Evolutionary conservation across 2,329 filamentous ascomycete genomes (phyloP).

Genomic region (Cytospora piceicola): DNA sequence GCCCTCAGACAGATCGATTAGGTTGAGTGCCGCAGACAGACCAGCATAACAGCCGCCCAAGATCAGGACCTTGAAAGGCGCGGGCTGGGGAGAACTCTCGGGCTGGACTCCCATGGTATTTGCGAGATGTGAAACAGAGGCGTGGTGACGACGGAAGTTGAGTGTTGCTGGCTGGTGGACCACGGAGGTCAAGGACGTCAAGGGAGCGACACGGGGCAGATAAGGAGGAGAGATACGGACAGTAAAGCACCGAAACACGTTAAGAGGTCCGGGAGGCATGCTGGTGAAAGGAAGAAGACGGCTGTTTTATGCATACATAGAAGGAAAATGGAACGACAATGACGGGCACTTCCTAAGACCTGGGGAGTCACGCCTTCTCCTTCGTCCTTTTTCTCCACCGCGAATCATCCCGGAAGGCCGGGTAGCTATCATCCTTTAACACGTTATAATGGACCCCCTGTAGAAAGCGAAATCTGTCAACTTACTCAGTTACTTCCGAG

Average conservation of each 20-base stretch:
- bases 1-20: slow-evolving; percentile 67
- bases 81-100: slow-evolving; percentile 6
- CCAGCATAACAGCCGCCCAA: slow-evolving; percentile 76
- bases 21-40: slow-evolving; percentile 66
- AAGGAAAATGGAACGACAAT: background rate
- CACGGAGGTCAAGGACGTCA: background rate
- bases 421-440: slow-evolving; percentile 1
- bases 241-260: background rate
- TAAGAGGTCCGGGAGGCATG: background rate
- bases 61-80: slow-evolving; percentile 62
- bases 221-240: background rate
- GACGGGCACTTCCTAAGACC: background rate
- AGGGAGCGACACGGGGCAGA: background rate
- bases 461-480: too few species aligned
- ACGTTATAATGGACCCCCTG: slow-evolving; percentile 4
- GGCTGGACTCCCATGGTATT: slow-evolving; percentile 25
- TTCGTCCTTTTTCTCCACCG: slow-evolving; percentile 1
- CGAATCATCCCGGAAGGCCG: slow-evolving; percentile 6
- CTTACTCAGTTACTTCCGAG: too few species aligned
- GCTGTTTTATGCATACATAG: slow-evolving; percentile 14
- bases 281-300: background rate
- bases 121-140: background rate
- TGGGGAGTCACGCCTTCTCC: background rate
- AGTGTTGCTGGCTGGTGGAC: background rate
- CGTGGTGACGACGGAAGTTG: background rate